Conservation (phyloP, 1,284 basidiomycete species). For the Rhizopogon parksii region DNA sequence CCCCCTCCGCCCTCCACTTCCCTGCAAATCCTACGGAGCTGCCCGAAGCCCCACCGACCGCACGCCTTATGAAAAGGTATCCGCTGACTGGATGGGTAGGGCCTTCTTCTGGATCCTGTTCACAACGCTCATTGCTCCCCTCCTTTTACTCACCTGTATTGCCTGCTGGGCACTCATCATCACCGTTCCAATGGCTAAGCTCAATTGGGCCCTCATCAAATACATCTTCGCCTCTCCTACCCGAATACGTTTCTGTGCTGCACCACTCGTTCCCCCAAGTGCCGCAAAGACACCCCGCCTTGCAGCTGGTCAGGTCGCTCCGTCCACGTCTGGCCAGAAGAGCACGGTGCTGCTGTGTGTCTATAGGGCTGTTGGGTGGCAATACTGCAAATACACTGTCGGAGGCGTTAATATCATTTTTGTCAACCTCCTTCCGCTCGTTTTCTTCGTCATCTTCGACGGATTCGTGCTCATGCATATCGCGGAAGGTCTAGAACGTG, state of each 20-base stretch:
- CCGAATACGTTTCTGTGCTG: slow-evolving; percentile 86
- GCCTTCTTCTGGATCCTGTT: slow-evolving; percentile 77
- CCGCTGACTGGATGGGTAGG: slow-evolving; percentile 55
- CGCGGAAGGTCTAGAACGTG: slow-evolving; percentile 51
- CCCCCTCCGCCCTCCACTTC: slow-evolving; percentile 32
- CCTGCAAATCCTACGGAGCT: slow-evolving; percentile 64
- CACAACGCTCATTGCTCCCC: slow-evolving; percentile 75
- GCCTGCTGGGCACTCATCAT: slow-evolving; percentile 92
- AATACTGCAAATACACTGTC: slow-evolving; percentile 99
- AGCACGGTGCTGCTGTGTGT: slow-evolving; percentile 92
- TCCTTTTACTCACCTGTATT: slow-evolving; percentile 81
- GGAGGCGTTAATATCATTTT: slow-evolving; percentile 99
- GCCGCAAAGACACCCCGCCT: slow-evolving; percentile 53
- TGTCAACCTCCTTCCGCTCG: slow-evolving; percentile 89
- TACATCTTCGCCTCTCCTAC: slow-evolving; percentile 79
- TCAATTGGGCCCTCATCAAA: slow-evolving; percentile 89
- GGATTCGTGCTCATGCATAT: slow-evolving; percentile 77
- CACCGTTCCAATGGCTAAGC: slow-evolving; percentile 96
- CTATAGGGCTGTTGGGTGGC: slow-evolving; percentile 83
- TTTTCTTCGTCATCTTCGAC: slow-evolving; percentile 95
- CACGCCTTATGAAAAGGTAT: slow-evolving; percentile 30
- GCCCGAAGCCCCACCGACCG: slow-evolving; percentile 30
- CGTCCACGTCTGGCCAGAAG: slow-evolving; percentile 57
- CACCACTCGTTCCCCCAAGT: slow-evolving; percentile 41
- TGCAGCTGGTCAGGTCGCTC: slow-evolving; percentile 66